Conservation (phyloP, 768 basidiomycete species). For the Lactarius sanguifluus region DNA sequence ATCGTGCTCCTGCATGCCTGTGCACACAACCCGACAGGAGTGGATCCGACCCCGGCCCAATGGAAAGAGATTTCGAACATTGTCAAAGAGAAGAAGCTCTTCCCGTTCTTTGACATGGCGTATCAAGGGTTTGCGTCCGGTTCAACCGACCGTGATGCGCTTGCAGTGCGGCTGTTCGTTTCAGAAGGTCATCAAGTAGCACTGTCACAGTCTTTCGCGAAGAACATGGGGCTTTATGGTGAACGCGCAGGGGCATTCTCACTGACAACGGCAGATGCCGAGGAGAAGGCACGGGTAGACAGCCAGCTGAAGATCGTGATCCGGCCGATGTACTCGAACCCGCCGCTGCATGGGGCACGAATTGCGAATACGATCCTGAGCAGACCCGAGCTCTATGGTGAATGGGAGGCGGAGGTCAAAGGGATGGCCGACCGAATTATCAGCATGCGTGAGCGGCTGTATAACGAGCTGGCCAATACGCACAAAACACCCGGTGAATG, state of each 20-base stretch:
- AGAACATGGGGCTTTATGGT: constrained; percentile 99
- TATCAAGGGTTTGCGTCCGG: constrained; percentile 99
- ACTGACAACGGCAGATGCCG: constrained; percentile 62
- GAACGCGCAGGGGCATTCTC: constrained; percentile 99
- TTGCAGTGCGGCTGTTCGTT: constrained; percentile 93
- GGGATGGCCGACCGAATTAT: constrained; percentile 96
- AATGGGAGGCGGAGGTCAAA: constrained; percentile 93
- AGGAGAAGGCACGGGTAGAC: constrained; percentile 84
- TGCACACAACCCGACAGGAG: constrained; percentile 98
- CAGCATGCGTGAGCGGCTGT: constrained; percentile 84
- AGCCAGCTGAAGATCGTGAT: constrained; percentile 95
- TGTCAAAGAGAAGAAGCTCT: constrained; percentile 83
- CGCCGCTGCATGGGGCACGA: constrained; percentile 85
- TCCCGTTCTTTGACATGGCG: constrained; percentile 99
- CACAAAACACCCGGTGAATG: constrained; percentile 91
- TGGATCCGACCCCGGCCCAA: constrained; percentile 91
- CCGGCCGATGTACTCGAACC: constrained; percentile 98
- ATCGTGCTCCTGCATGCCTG: constrained; percentile 94
- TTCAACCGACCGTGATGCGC: constrained; percentile 85
- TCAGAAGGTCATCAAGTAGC: constrained; percentile 87
- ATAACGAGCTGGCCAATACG: constrained; percentile 70
- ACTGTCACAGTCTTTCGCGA: constrained; percentile 94
- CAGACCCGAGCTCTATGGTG: constrained; percentile 66
- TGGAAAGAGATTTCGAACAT: constrained; percentile 90
- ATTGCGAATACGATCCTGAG: constrained; percentile 84